Conservation (phyloP, 805 yeast species). For the Saccharomycopsis malanga region DNA sequence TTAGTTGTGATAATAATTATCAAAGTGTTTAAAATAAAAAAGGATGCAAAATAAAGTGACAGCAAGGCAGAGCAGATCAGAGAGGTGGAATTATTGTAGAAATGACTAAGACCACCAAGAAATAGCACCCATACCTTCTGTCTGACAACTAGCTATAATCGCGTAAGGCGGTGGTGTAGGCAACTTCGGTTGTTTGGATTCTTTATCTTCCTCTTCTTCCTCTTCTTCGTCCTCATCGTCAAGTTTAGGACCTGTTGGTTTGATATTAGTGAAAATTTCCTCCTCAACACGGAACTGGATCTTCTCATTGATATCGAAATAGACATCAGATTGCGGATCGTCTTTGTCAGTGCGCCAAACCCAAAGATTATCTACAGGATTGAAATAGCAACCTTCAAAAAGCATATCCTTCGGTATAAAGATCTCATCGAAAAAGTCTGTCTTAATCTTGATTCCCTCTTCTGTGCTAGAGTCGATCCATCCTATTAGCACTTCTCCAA, state of each 20-base stretch:
- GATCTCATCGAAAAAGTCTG: slow-evolving; percentile 89
- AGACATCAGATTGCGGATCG: slow-evolving; percentile 68
- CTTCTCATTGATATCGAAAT: slow-evolving; percentile 84
- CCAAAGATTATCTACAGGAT: slow-evolving; percentile 85
- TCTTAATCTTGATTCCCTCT: slow-evolving; percentile 75
- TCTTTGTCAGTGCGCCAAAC: slow-evolving; percentile 76
- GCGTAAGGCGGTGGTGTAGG: slow-evolving; percentile 69
- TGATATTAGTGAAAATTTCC: slow-evolving; percentile 75
- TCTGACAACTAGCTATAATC: slow-evolving; percentile 81
- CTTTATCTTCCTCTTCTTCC: slow-evolving; percentile 25
- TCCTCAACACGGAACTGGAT: slow-evolving; percentile 88
- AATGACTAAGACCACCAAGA: slow-evolving; percentile 98
- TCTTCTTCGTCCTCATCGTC: slow-evolving; percentile 32
- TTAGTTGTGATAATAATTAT: too few species aligned
- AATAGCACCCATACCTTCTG: slow-evolving; percentile 94
- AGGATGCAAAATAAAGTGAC: too few species aligned
- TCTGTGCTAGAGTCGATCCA: slow-evolving; percentile 85
- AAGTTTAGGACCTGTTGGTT: slow-evolving; percentile 65
- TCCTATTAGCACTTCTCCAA: slow-evolving; percentile 88
- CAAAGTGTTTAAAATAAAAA: too few species aligned
- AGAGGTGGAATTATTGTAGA: too few species aligned
- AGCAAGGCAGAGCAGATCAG: too few species aligned
- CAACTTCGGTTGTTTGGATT: slow-evolving; percentile 30
- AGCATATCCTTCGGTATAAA: slow-evolving; percentile 78
- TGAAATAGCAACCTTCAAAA: slow-evolving; percentile 68